phyloP scores from a whole-genome alignment of 352 stramenopile species.

The Phytophthora constricta region DNA sequence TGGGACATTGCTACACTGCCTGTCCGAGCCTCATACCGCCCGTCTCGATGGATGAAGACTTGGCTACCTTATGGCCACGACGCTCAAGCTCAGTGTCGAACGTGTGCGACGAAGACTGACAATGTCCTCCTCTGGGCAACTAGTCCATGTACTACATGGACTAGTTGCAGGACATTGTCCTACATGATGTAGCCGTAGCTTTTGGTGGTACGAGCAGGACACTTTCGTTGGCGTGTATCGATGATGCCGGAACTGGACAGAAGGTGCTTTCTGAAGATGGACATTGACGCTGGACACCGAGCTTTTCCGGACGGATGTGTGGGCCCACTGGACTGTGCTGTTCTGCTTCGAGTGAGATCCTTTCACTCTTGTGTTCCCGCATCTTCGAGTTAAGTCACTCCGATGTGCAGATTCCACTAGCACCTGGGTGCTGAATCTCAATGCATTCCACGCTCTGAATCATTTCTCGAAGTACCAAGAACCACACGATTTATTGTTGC shows the following conservation, averaged over 20 bases:
- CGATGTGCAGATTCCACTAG: no score
- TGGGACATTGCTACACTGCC: conserved; percentile 27
- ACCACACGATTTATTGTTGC: background rate
- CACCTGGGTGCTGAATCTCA: background rate
- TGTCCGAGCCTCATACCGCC: background rate
- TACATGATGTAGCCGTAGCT: no score
- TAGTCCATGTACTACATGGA: no score
- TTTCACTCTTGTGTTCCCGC: no score
- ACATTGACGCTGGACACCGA: background rate
- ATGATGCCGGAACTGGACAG: conserved; percentile 7
- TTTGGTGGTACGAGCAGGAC: no score
- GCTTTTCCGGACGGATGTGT: conserved; percentile 13
- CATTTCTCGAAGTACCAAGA: background rate
- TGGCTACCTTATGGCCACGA: background rate
- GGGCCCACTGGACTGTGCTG: background rate
- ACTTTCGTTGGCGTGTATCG: background rate
- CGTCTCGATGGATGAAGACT: background rate
- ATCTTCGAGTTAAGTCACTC: no score
- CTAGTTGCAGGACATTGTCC: no score
- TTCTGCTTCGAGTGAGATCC: background rate
- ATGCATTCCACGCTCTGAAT: background rate
- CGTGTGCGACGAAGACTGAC: no score
- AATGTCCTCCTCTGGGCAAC: no score
- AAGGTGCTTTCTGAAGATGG: conserved; percentile 15
- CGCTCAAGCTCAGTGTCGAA: background rate